Evolutionary conservation across 1,284 basidiomycete species (phyloP), one percentile per base, ranked within the genome.

Genomic region (Pseudozyma flocculosa): DNA sequence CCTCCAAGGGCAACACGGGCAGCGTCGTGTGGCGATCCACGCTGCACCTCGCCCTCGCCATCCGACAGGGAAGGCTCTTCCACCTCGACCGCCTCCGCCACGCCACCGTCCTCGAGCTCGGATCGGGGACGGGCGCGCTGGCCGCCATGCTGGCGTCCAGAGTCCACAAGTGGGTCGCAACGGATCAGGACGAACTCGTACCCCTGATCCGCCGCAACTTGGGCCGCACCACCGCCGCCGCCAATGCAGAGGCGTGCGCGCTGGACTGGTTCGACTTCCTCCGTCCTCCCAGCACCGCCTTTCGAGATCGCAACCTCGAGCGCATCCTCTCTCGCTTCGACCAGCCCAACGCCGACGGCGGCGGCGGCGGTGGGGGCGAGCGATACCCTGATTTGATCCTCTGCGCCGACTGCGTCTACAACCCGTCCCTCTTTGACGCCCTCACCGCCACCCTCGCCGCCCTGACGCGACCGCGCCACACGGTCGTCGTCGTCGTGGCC

Each of bases 391-490:
- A 69, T n/a, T 21, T 71, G 18, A 54, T 73, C 36, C 26, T 73
- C 32, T 68, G 68, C 45, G 51, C 65, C 40, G 70, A 75, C 41
- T 71, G 68, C 56, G 65, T 75, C 50, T 75, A 68, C 58, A 76
- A 75, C 32, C 72, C 73, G 3, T 45, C 48, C 5, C 52, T 77
- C 11, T 73, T 76, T 38, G 36, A 49, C 2, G 56, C 73, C 14
- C 55, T 77, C 4, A 41, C 76, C 13, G 54, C 61, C 13, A 69
- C 73, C 0, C 41, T 77, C 26, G 53, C 63, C 30, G 43, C 67
- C 2, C 63, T 73, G 29, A 61, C 61, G 2, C 26, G 52, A 13
- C 58, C 55, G 3, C 8, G 37, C 5, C 52, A 63, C 7, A 75
- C 72, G 1, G 29, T 55, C 0, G 64, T 73, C 4, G 48, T 73